Percentiles rank a stretch among this genome's conserved stretches.
Evolutionary conservation across 2,329 filamentous ascomycete species (phyloP).

Genomic region (Nemania sp.): DNA sequence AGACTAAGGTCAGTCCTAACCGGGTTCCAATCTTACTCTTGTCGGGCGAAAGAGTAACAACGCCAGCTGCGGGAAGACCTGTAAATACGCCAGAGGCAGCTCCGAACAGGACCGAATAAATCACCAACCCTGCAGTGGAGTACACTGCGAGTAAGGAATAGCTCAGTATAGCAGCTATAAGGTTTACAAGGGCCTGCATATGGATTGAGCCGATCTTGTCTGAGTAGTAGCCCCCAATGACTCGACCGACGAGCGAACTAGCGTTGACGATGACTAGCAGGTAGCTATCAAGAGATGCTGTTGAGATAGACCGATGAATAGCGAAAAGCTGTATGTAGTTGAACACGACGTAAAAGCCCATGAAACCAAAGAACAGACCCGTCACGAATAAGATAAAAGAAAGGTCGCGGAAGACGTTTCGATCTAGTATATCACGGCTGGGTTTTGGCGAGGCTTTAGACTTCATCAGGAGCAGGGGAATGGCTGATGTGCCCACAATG

Average conservation of each 20-base stretch:
- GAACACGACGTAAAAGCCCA: conserved; percentile 6
- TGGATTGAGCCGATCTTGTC: conserved; percentile 22
- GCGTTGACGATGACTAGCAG: conserved; percentile 22
- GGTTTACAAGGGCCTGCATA: conserved; percentile 17
- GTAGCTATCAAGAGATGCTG: no score
- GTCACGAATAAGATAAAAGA: not conserved
- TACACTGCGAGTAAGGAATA: conserved; percentile 21
- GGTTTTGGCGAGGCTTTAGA: not conserved
- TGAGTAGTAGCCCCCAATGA: conserved; percentile 22
- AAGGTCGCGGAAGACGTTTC: not conserved
- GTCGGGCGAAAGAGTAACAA: conserved; percentile 23
- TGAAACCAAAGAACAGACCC: conserved; percentile 11
- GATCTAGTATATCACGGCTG: not conserved
- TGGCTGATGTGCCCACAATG: conserved; percentile 14
- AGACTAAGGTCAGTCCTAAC: conserved; percentile 26
- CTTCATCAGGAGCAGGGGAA: conserved; percentile 20
- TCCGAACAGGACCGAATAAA: conserved; percentile 20
- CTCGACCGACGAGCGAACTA: conserved; percentile 20
- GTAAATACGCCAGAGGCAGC: conserved; percentile 22
- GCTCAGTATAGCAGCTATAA: conserved; percentile 18
- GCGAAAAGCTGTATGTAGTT: conserved; percentile 3
- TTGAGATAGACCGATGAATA: not conserved
- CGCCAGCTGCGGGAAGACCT: conserved; percentile 21
- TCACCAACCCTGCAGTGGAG: conserved; percentile 12
- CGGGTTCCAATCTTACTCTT: conserved; percentile 28